Evolutionary conservation across 495 filamentous ascomycete species (phyloP).

Genomic region (Penicillium daleae): DNA sequence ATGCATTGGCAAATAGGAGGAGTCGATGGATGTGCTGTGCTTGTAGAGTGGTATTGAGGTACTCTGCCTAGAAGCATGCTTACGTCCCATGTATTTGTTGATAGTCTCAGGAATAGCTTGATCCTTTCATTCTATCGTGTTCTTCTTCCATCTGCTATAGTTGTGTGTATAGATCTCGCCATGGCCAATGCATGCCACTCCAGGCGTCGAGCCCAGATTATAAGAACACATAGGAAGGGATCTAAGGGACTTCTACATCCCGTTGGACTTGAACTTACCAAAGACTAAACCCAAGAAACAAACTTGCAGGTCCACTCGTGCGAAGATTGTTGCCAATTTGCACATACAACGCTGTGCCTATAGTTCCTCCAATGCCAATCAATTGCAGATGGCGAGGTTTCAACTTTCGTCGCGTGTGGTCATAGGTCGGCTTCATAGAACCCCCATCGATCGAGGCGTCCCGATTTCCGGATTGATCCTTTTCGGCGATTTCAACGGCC

Average conservation of each 20-base stretch:
- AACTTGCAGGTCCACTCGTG: constrained; percentile 72
- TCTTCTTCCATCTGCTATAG: background rate
- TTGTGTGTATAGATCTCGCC: background rate
- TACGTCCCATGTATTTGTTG: background rate
- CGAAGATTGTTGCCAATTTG: constrained; percentile 70
- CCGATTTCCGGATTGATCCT: constrained; percentile 20
- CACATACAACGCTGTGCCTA: constrained; percentile 81
- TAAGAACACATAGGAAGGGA: constrained; percentile 5
- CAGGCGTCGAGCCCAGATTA: constrained; percentile 6
- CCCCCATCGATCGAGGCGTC: constrained; percentile 32
- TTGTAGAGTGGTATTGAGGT: background rate
- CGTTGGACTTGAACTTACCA: constrained; percentile 33
- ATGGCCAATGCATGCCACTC: background rate
- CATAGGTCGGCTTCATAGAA: constrained; percentile 37
- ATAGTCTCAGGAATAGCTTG: background rate
- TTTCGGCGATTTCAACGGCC: constrained; percentile 23
- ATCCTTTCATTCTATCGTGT: background rate
- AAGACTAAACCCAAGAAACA: constrained; percentile 71
- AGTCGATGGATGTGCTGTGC: background rate
- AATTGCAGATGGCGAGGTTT: constrained; percentile 72
- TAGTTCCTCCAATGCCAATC: constrained; percentile 76
- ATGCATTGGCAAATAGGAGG: background rate
- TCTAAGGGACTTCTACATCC: no score
- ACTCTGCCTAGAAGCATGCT: background rate
- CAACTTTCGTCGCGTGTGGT: constrained; percentile 60